Evolutionary conservation across 2,329 filamentous ascomycete species (phyloP).

Genomic region (Clonostachys solani): DNA sequence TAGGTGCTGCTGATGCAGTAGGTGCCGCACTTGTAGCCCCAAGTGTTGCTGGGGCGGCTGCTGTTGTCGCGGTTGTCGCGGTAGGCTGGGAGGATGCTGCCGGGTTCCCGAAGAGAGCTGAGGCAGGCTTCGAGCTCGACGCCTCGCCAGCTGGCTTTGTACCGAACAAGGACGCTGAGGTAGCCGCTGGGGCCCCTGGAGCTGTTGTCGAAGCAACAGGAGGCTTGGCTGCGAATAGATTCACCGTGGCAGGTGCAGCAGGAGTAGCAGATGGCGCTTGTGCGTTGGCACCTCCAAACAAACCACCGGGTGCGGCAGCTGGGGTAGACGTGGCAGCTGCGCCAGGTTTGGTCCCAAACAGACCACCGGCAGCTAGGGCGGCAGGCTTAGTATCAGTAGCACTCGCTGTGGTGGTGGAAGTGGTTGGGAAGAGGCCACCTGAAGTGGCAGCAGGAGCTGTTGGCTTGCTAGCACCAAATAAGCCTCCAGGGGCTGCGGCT

Average conservation of each 20-base stretch:
- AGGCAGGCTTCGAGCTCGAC: constrained; percentile 19
- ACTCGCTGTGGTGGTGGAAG: neutral
- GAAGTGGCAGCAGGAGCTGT: constrained; percentile 7
- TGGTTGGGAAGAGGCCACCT: neutral
- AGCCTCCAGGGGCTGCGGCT: constrained; percentile 7
- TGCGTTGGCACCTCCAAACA: constrained; percentile 8
- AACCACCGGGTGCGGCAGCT: constrained; percentile 14
- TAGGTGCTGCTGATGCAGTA: constrained; percentile 9
- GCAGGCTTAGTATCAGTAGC: neutral
- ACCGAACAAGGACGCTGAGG: constrained; percentile 19
- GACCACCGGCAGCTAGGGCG: neutral
- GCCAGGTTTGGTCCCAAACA: constrained; percentile 1
- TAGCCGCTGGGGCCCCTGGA: constrained; percentile 18
- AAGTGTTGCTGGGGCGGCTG: constrained; percentile 18
- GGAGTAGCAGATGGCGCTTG: constrained; percentile 16
- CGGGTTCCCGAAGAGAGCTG: constrained; percentile 14
- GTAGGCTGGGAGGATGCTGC: constrained; percentile 4
- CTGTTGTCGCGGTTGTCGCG: constrained; percentile 6
- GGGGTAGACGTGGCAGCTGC: constrained; percentile 25
- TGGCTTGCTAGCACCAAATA: constrained; percentile 3
- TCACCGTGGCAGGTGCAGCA: constrained; percentile 6
- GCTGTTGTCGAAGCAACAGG: constrained; percentile 17
- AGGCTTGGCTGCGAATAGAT: constrained; percentile 26
- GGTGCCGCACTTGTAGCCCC: constrained; percentile 7
- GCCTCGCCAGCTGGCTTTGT: constrained; percentile 11